A percentile compares a stretch with the other conserved stretches of the same genome.
These are phyloP conservation scores for Lentinula sp. DNA, from an alignment of 768 basidiomycete genomes.

Conservation along the genomic window DNA sequence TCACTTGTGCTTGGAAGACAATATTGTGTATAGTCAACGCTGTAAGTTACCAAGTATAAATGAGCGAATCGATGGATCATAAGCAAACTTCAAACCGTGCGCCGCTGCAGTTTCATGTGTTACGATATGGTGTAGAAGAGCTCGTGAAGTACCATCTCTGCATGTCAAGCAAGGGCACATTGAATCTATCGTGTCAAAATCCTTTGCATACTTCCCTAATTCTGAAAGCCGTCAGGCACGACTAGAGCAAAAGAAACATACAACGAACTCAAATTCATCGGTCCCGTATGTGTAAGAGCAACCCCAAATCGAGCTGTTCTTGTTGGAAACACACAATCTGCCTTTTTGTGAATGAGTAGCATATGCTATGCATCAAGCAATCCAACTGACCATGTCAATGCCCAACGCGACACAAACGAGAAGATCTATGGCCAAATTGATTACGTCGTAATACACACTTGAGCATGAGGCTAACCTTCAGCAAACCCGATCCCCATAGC, in stretches of 20 bases:
- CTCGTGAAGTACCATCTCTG: slow-evolving; percentile 54
- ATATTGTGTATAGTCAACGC: slow-evolving; percentile 81
- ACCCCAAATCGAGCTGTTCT: slow-evolving; percentile 90
- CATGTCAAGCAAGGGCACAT: slow-evolving; percentile 88
- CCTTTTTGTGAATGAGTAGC: slow-evolving; percentile 33
- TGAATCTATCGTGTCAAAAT: slow-evolving; percentile 68
- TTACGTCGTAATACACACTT: not conserved
- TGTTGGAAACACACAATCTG: slow-evolving; percentile 92
- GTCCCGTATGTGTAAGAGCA: slow-evolving; percentile 76
- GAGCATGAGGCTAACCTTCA: slow-evolving; percentile 50
- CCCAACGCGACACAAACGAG: slow-evolving; percentile 90
- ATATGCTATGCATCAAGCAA: not conserved
- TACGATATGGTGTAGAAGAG: slow-evolving; percentile 67
- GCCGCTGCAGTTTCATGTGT: slow-evolving; percentile 84
- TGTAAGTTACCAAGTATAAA: slow-evolving; percentile 20
- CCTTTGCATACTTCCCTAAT: slow-evolving; percentile 63
- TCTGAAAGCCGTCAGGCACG: slow-evolving; percentile 26
- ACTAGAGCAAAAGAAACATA: not conserved
- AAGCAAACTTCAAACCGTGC: slow-evolving; percentile 48
- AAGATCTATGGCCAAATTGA: slow-evolving; percentile 47
- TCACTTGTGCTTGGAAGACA: slow-evolving; percentile 79
- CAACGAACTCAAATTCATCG: slow-evolving; percentile 70
- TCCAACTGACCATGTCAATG: slow-evolving; percentile 70
- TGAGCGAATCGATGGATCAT: slow-evolving; percentile 12
- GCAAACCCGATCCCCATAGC: slow-evolving; percentile 93